A percentile compares a stretch with the other conserved stretches of the same genome.
phyloP scores from a whole-genome alignment of 345 rosid genomes.

The Anastatica hierochuntica region DNA sequence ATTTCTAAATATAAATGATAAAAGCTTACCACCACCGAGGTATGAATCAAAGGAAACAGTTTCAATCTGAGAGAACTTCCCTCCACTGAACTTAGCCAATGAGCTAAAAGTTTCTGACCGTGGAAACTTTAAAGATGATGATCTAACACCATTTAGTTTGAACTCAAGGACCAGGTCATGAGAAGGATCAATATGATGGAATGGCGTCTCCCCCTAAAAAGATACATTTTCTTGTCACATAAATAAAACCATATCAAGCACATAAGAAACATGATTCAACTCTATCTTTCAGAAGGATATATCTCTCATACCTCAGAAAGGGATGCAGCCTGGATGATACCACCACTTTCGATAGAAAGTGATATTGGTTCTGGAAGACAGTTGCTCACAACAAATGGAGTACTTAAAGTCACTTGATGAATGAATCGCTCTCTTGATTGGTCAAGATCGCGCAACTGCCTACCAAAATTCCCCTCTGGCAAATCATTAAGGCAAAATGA shows the following conservation, averaged over 20 bases:
- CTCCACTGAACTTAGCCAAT: constrained; percentile 62
- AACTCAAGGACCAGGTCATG: constrained; percentile 69
- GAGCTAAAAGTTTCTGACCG: constrained; percentile 61
- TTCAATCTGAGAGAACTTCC: constrained; percentile 56
- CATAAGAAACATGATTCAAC: constrained; percentile 8
- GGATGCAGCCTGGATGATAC: constrained; percentile 42
- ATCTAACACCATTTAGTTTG: constrained; percentile 45
- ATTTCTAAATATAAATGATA: not conserved
- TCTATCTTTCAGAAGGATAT: constrained; percentile 14
- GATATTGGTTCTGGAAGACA: constrained; percentile 66
- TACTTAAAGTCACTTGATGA: constrained; percentile 64
- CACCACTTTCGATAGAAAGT: constrained; percentile 66
- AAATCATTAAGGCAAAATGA: constrained; percentile 20
- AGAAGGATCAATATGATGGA: constrained; percentile 81
- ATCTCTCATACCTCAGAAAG: constrained; percentile 69
- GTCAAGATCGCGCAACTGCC: constrained; percentile 29
- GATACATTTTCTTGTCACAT: not conserved
- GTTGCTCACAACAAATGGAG: constrained; percentile 60
- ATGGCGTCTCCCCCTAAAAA: constrained; percentile 59
- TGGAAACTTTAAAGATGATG: constrained; percentile 59
- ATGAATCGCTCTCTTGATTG: constrained; percentile 38
- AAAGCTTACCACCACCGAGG: constrained; percentile 40
- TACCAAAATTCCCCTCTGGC: constrained; percentile 27
- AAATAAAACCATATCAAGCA: constrained; percentile 2
- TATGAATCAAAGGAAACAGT: constrained; percentile 46